phyloP scores from a whole-genome alignment of 768 basidiomycete species.

The Cantharellus cinnabarinus region DNA sequence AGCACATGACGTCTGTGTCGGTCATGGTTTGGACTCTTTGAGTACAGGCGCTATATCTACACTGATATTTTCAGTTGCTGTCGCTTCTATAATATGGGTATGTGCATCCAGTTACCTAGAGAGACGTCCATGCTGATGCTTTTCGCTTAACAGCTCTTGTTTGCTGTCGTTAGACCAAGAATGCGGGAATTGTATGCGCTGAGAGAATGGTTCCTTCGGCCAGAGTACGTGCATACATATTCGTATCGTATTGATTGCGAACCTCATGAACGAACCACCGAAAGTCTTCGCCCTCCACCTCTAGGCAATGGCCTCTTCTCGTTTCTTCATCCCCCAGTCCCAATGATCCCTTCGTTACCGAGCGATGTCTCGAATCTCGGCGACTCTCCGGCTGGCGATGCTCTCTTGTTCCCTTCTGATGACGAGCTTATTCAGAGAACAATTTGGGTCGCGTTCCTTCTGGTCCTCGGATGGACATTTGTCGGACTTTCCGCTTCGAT shows the following conservation, averaged over 20 bases:
- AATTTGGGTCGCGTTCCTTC: constrained; percentile 42
- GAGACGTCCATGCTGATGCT: background rate
- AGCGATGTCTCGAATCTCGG: constrained; percentile 35
- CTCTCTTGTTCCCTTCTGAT: constrained; percentile 48
- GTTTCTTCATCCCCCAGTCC: constrained; percentile 51
- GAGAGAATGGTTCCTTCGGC: constrained; percentile 44
- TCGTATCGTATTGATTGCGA: background rate
- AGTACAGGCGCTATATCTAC: background rate
- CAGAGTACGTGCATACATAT: background rate
- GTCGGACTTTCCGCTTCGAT: constrained; percentile 50
- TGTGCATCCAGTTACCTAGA: background rate
- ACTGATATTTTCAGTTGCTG: background rate
- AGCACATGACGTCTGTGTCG: background rate
- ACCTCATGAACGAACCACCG: constrained; percentile 4
- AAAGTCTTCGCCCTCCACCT: constrained; percentile 42
- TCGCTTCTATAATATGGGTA: background rate
- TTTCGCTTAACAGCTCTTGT: constrained; percentile 28
- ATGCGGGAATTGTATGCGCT: constrained; percentile 52
- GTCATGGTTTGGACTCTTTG: background rate
- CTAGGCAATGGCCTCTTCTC: constrained; percentile 38
- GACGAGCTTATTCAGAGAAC: constrained; percentile 53
- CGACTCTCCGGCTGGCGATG: constrained; percentile 28
- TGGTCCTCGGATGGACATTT: constrained; percentile 46
- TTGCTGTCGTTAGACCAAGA: constrained; percentile 46
- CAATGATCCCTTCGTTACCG: constrained; percentile 39